phyloP scores from a whole-genome alignment of 2,329 filamentous ascomycete species.

The Penicillium occitanis region DNA sequence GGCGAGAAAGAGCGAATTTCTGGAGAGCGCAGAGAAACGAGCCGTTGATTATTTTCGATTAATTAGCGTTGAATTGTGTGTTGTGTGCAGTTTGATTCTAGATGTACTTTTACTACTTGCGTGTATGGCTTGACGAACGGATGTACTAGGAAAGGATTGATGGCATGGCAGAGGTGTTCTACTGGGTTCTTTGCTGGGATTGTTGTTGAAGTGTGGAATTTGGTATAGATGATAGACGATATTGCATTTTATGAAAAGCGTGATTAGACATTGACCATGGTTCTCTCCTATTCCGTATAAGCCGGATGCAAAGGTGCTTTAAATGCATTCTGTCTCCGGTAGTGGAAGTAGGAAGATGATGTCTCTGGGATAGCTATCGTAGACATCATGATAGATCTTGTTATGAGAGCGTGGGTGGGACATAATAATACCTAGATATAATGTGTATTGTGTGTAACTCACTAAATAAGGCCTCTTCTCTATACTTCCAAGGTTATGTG shows the following conservation, averaged over 20 bases:
- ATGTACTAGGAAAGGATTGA: not conserved
- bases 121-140: not conserved
- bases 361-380: not conserved
- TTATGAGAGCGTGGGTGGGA: too few relatives aligned
- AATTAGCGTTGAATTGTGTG: not conserved
- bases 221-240: not conserved
- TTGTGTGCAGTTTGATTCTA: not conserved
- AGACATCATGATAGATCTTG: not conserved
- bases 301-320: not conserved
- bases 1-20: constrained; percentile 44
- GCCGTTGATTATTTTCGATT: constrained; percentile 25
- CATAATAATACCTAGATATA: too few relatives aligned
- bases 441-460: too few relatives aligned
- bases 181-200: not conserved
- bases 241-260: not conserved
- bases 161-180: constrained; percentile 11
- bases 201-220: not conserved
- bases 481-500: too few relatives aligned
- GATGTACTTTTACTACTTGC: not conserved
- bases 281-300: not conserved
- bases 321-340: not conserved
- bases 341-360: not conserved
- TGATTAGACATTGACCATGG: not conserved
- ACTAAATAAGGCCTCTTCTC: too few relatives aligned
- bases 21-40: constrained; percentile 44